These are phyloP conservation scores for Odontarrhena argentea DNA, from an alignment of 345 rosid species.

Conservation along the genomic window DNA sequence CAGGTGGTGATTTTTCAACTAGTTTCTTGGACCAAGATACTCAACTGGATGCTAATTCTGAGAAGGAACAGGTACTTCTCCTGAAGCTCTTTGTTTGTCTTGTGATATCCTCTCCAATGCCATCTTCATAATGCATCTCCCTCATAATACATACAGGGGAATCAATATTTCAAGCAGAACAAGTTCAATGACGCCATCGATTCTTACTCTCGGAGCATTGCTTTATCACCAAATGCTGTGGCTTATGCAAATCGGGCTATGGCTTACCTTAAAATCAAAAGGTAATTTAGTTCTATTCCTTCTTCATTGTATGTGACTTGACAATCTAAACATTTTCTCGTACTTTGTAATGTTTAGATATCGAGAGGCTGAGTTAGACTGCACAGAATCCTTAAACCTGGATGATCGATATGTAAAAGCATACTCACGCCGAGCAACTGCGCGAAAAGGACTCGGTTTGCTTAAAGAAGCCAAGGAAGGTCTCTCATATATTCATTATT, in stretches of 20 bases:
- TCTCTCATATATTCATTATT: conserved; percentile 20
- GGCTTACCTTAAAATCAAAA: conserved; percentile 85
- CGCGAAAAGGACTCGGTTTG: conserved; percentile 75
- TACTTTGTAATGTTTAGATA: conserved; percentile 48
- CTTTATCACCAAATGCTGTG: conserved; percentile 79
- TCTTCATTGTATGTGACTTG: neutral
- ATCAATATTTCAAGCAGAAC: conserved; percentile 80
- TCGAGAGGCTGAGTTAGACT: conserved; percentile 84
- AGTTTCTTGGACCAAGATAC: conserved; percentile 48
- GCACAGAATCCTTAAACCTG: conserved; percentile 87
- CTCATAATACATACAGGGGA: conserved; percentile 54
- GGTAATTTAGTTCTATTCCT: conserved; percentile 34
- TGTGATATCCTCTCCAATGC: neutral
- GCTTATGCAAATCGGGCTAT: conserved; percentile 91
- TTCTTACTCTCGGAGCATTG: conserved; percentile 91
- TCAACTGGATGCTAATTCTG: conserved; percentile 68
- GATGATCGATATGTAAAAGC: conserved; percentile 93
- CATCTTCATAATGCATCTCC: neutral
- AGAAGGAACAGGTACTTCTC: conserved; percentile 72
- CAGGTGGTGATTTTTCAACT: conserved; percentile 46
- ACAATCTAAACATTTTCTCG: neutral
- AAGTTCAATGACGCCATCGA: conserved; percentile 83
- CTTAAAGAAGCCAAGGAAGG: conserved; percentile 84
- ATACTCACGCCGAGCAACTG: conserved; percentile 88
- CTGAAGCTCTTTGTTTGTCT: conserved; percentile 25